Conservation (phyloP, 2,329 filamentous ascomycete genomes). For the Hypoxylon sp. region DNA sequence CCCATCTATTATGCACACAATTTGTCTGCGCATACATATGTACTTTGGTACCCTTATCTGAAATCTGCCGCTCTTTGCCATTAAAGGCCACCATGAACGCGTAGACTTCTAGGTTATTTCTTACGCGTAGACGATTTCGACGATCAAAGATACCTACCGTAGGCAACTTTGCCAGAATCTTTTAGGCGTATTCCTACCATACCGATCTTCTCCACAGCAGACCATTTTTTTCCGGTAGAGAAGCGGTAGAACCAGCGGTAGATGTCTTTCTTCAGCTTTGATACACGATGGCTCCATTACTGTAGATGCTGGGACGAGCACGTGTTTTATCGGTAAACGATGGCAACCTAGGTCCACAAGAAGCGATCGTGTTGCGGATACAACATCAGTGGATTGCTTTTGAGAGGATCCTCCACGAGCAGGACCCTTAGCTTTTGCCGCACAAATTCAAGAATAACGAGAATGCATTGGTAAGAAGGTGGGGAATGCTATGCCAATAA, state of each 20-base stretch:
- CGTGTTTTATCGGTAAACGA: conserved; percentile 7
- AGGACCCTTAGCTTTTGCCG: conserved; percentile 19
- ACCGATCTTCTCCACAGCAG: conserved; percentile 3
- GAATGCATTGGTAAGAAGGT: conserved; percentile 31
- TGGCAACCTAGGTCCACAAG: conserved; percentile 9
- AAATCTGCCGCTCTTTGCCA: conserved; percentile 37
- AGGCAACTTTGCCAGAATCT: conserved; percentile 20
- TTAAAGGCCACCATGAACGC: conserved; percentile 32
- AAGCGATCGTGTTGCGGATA: conserved; percentile 27
- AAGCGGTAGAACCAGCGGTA: conserved; percentile 4
- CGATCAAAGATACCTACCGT: conserved; percentile 15
- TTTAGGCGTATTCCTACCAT: conserved; percentile 5
- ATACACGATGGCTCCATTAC: conserved; percentile 1
- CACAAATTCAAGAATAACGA: conserved; percentile 28
- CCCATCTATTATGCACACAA: conserved; percentile 42
- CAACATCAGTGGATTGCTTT: conserved; percentile 3
- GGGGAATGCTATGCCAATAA: conserved; percentile 29
- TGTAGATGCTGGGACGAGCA: neutral
- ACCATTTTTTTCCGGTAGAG: conserved; percentile 7
- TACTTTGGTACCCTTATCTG: conserved; percentile 22
- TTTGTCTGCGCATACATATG: conserved; percentile 17
- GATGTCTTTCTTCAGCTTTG: conserved; percentile 3
- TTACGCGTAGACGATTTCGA: conserved; percentile 35
- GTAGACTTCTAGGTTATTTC: conserved; percentile 28
- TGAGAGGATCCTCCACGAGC: conserved; percentile 5